These are phyloP conservation scores for Colletotrichum aenigma DNA, from an alignment of 2,329 filamentous ascomycete species.

Conservation along the genomic window DNA sequence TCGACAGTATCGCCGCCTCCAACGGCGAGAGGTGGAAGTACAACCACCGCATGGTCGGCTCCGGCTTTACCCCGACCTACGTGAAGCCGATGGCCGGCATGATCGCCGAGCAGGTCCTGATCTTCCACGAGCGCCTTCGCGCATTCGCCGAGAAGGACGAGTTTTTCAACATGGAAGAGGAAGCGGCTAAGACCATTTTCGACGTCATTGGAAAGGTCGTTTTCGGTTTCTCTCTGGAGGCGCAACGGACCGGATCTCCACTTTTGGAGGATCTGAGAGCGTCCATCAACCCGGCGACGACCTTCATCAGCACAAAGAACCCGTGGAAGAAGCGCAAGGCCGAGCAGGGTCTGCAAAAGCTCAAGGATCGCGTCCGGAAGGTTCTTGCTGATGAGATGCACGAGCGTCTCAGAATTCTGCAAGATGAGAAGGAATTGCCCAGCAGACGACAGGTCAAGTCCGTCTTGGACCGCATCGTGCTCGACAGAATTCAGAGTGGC, in stretches of 20 bases:
- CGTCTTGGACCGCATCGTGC: slow-evolving; percentile 26
- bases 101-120: slow-evolving; percentile 27
- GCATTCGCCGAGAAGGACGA: slow-evolving; percentile 10
- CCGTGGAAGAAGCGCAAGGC: slow-evolving; percentile 13
- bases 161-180: slow-evolving; percentile 26
- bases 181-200: slow-evolving; percentile 26
- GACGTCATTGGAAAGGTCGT: slow-evolving; percentile 26
- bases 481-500: slow-evolving; percentile 21
- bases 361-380: slow-evolving; percentile 3
- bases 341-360: not conserved
- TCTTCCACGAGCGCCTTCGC: slow-evolving; percentile 24
- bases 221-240: slow-evolving; percentile 22
- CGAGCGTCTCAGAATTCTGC: slow-evolving; percentile 1
- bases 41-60: slow-evolving; percentile 30
- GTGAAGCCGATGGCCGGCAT: slow-evolving; percentile 26
- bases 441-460: slow-evolving; percentile 21
- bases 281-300: slow-evolving; percentile 12
- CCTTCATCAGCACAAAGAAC: slow-evolving; percentile 7
- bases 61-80: slow-evolving; percentile 29
- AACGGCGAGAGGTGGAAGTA: slow-evolving; percentile 33
- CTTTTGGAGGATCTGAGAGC: slow-evolving; percentile 21
- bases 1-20: slow-evolving; percentile 24
- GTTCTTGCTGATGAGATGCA: slow-evolving; percentile 3
- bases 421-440: slow-evolving; percentile 20
- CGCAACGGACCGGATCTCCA: slow-evolving; percentile 21